Percentiles rank a stretch among this genome's conserved stretches.
These are phyloP conservation scores for Haberlea rhodopensis DNA, from an alignment of 257 asterid genomes.

Conservation along the genomic window DNA sequence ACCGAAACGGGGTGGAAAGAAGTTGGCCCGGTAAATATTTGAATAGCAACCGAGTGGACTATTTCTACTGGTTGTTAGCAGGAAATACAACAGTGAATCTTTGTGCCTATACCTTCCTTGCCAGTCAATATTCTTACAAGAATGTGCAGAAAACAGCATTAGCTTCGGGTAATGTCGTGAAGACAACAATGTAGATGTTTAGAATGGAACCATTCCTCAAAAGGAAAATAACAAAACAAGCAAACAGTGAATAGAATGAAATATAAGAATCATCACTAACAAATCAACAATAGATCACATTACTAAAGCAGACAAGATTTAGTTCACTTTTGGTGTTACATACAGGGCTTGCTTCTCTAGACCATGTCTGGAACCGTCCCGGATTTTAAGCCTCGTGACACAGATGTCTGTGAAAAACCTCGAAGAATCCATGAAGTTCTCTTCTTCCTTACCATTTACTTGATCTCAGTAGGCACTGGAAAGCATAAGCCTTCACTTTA, in stretches of 20 bases:
- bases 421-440: slow-evolving; percentile 34
- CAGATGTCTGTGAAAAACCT: slow-evolving; percentile 29
- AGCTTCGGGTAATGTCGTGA: slow-evolving; percentile 45
- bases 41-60: slow-evolving; percentile 43
- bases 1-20: slow-evolving; percentile 47
- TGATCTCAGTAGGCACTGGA: slow-evolving; percentile 81
- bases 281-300: no score
- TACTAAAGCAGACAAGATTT: no score
- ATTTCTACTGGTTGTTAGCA: slow-evolving; percentile 46
- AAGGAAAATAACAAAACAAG: background rate
- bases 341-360: slow-evolving; percentile 72
- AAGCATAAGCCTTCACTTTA: slow-evolving; percentile 88
- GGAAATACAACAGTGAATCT: slow-evolving; percentile 43
- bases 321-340: background rate
- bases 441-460: slow-evolving; percentile 74
- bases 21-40: slow-evolving; percentile 54
- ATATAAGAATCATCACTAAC: no score
- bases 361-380: slow-evolving; percentile 70
- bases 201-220: slow-evolving; percentile 12
- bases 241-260: slow-evolving; percentile 1
- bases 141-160: slow-evolving; percentile 39
- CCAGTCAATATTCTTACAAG: slow-evolving; percentile 65
- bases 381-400: slow-evolving; percentile 47
- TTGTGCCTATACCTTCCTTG: slow-evolving; percentile 44
- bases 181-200: background rate